phyloP scores from a whole-genome alignment of 2,329 filamentous ascomycete genomes.

The Monosporascus sp. region DNA sequence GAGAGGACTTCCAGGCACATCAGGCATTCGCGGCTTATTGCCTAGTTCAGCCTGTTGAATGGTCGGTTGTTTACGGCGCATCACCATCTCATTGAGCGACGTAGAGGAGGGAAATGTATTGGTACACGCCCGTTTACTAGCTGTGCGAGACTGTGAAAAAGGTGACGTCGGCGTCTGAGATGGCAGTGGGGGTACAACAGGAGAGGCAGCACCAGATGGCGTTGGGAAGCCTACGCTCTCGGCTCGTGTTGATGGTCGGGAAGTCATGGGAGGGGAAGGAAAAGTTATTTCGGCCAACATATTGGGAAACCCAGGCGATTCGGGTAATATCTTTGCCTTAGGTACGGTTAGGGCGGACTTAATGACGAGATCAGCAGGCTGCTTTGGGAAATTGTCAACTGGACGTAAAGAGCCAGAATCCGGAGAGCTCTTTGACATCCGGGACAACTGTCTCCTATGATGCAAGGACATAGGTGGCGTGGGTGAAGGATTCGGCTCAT shows the following conservation, averaged over 20 bases:
- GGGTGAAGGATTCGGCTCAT: neutral
- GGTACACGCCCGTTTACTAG: slow-evolving; percentile 15
- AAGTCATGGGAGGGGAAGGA: slow-evolving; percentile 16
- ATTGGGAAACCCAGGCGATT: slow-evolving; percentile 26
- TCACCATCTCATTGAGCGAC: slow-evolving; percentile 20
- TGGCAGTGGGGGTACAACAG: neutral
- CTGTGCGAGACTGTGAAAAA: slow-evolving; percentile 14
- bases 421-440: neutral
- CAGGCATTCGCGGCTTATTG: neutral
- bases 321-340: slow-evolving; percentile 11
- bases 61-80: slow-evolving; percentile 9
- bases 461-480: neutral
- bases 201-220: slow-evolving; percentile 1
- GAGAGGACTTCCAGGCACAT: neutral
- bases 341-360: slow-evolving; percentile 14
- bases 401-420: neutral
- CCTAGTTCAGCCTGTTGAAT: neutral
- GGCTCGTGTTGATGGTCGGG: slow-evolving; percentile 16
- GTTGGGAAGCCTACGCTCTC: slow-evolving; percentile 7
- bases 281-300: slow-evolving; percentile 25
- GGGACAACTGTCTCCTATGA: neutral
- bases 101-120: slow-evolving; percentile 8
- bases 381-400: neutral
- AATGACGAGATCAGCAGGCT: slow-evolving; percentile 7
- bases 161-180: slow-evolving; percentile 1